These are phyloP conservation scores for Naematelia aurantialba DNA, from an alignment of 768 basidiomycete genomes.

Conservation along the genomic window DNA sequence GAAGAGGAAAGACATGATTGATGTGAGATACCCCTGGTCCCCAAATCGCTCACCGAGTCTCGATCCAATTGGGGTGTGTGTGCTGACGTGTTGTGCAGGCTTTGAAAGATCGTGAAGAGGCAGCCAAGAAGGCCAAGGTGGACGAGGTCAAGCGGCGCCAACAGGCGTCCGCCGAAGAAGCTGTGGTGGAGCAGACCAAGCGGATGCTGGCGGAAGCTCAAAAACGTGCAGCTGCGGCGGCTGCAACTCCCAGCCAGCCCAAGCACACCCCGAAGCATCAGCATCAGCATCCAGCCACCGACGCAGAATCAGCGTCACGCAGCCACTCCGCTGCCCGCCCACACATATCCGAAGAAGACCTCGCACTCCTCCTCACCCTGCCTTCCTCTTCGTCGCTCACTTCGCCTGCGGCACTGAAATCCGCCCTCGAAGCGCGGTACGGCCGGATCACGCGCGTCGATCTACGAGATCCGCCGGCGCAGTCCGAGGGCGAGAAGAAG, in stretches of 20 bases:
- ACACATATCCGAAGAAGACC: constrained; percentile 31
- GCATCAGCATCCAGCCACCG: neutral
- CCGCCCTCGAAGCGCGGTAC: constrained; percentile 24
- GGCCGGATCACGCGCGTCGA: constrained; percentile 39
- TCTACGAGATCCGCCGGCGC: constrained; percentile 22
- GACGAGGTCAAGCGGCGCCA: constrained; percentile 23
- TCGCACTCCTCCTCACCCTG: constrained; percentile 42
- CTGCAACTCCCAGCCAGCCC: constrained; percentile 1
- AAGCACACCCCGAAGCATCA: neutral
- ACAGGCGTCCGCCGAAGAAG: constrained; percentile 38
- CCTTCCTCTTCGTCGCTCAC: constrained; percentile 18
- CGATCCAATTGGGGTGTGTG: neutral
- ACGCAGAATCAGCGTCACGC: constrained; percentile 3
- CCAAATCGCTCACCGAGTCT: neutral
- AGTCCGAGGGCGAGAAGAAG: constrained; percentile 24
- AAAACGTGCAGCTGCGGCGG: constrained; percentile 21
- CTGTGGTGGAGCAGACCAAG: constrained; percentile 42
- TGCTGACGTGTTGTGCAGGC: constrained; percentile 20
- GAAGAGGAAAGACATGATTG: constrained; percentile 42
- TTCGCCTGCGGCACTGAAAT: constrained; percentile 12
- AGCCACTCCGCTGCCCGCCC: neutral
- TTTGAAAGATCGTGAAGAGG: constrained; percentile 43
- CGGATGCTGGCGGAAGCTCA: constrained; percentile 44
- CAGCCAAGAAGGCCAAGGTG: constrained; percentile 43
- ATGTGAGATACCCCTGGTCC: constrained; percentile 36